Evolutionary conservation across 1,139 yeast species (phyloP).

Genomic region (Lizanozyma gosingica): DNA sequence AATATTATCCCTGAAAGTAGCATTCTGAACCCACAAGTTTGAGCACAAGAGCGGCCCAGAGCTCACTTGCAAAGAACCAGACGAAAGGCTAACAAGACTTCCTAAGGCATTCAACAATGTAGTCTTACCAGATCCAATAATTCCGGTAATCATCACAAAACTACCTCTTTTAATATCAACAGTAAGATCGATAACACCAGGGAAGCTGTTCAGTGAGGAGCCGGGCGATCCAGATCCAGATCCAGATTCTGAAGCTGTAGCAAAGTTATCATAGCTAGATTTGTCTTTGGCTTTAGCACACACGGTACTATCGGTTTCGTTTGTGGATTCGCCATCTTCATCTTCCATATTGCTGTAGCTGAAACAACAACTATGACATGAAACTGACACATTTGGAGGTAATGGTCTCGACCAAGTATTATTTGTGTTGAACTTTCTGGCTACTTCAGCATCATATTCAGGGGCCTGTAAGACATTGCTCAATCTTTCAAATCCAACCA

Average conservation of each 20-base stretch:
- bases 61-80: constrained; percentile 39
- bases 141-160: constrained; percentile 60
- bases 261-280: not conserved
- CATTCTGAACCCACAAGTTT: constrained; percentile 77
- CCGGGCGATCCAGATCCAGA: not conserved
- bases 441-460: constrained; percentile 3
- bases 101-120: constrained; percentile 53
- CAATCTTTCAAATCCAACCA: constrained; percentile 27
- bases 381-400: not conserved
- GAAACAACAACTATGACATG: not conserved
- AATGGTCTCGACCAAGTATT: not conserved
- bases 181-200: constrained; percentile 21
- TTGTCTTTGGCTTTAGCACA: not conserved
- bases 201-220: not conserved
- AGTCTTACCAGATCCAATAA: constrained; percentile 66
- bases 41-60: constrained; percentile 40
- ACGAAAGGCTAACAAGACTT: constrained; percentile 46
- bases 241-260: not conserved
- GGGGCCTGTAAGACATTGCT: constrained; percentile 19
- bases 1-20: constrained; percentile 70
- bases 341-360: not conserved
- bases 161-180: constrained; percentile 44
- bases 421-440: not conserved
- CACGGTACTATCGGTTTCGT: not conserved
- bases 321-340: not conserved